Evolutionary conservation across 495 filamentous ascomycete species (phyloP).

Genomic region (Lophium mytilinum): DNA sequence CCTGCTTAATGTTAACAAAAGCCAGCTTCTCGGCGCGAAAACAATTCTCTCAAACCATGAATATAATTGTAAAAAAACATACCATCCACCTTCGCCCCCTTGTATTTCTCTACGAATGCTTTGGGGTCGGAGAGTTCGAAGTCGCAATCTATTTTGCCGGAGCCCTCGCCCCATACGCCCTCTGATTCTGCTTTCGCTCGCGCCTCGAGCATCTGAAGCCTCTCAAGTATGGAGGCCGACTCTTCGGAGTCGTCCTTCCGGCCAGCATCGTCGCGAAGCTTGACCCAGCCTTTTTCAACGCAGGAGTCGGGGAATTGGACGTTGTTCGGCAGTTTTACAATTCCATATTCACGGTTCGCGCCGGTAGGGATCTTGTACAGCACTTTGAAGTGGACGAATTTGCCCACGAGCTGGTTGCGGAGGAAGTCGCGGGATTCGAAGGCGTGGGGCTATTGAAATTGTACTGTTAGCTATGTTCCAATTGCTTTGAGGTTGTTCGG

Average conservation of each 20-base stretch:
- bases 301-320: conserved; percentile 63
- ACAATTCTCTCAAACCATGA: background rate
- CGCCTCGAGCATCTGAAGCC: conserved; percentile 68
- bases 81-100: conserved; percentile 67
- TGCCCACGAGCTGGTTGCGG: conserved; percentile 73
- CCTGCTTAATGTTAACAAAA: conserved; percentile 22
- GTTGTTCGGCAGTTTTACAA: conserved; percentile 55
- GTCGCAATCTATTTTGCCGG: conserved; percentile 59
- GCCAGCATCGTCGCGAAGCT: conserved; percentile 85
- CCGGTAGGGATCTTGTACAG: conserved; percentile 77
- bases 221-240: conserved; percentile 58
- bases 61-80: conserved; percentile 14
- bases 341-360: conserved; percentile 77
- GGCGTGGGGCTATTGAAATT: conserved; percentile 53
- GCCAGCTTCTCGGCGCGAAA: background rate
- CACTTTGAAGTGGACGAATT: conserved; percentile 72
- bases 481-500: background rate
- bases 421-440: conserved; percentile 93
- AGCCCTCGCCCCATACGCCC: conserved; percentile 60
- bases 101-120: conserved; percentile 63
- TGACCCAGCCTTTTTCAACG: conserved; percentile 81
- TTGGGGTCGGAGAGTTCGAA: conserved; percentile 71
- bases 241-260: conserved; percentile 77
- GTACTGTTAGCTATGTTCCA: conserved; percentile 7
- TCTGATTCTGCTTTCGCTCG: conserved; percentile 67